phyloP scores from a whole-genome alignment of 371 early-diverging fungal species.

The Mortierella polycephala region DNA sequence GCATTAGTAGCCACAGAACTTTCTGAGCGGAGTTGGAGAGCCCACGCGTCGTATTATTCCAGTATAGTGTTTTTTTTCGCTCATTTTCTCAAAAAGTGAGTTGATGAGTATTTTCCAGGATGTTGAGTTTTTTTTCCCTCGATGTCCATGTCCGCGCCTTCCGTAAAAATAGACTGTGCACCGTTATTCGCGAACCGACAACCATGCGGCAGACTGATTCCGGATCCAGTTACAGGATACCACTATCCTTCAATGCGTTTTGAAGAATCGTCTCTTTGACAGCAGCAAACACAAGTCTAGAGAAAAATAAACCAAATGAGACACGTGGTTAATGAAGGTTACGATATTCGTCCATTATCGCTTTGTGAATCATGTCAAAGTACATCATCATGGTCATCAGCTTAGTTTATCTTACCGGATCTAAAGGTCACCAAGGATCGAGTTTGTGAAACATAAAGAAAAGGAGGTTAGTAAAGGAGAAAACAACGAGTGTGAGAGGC shows the following conservation, averaged over 20 bases:
- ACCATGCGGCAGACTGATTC: constrained; percentile 2
- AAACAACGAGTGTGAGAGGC: neutral
- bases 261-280: constrained; percentile 84
- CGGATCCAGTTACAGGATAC: constrained; percentile 61
- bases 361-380: too few relatives aligned
- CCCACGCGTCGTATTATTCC: neutral
- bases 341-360: neutral
- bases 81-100: constrained; percentile 7
- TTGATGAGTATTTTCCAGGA: neutral
- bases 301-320: constrained; percentile 11
- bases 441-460: constrained; percentile 3
- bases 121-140: neutral
- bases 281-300: constrained; percentile 77
- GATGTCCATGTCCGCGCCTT: neutral
- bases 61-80: neutral
- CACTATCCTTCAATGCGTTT: constrained; percentile 74
- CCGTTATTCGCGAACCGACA: neutral
- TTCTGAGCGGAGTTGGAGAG: too few relatives aligned
- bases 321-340: neutral
- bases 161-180: neutral
- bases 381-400: neutral
- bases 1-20: too few relatives aligned
- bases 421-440: constrained; percentile 3
- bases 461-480: constrained; percentile 8
- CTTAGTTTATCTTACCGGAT: constrained; percentile 11